Percentiles rank a stretch among this genome's conserved stretches.
Conservation (phyloP, 345 rosid genomes). For the Jatropha curcas region DNA sequence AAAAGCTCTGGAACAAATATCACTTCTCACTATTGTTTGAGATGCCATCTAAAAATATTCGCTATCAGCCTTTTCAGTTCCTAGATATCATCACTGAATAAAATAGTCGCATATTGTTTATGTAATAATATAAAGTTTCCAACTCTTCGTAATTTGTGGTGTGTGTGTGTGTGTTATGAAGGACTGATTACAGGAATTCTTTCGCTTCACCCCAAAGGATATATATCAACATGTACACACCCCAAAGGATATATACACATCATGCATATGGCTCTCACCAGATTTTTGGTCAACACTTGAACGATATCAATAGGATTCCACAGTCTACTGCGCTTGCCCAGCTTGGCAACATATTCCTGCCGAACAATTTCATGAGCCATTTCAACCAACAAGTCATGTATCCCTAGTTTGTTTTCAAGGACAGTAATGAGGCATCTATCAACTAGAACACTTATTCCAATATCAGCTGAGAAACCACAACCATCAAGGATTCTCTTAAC, state of each 20-base stretch:
- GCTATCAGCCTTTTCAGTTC: conserved; percentile 2
- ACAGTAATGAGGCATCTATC: background rate
- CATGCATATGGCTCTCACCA: background rate
- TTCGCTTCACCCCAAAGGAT: no score
- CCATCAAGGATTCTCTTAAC: background rate
- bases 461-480: no score
- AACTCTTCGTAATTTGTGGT: no score
- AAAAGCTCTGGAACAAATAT: background rate
- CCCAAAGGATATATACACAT: no score
- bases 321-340: background rate
- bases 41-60: background rate
- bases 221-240: no score
- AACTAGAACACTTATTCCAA: background rate
- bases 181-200: no score
- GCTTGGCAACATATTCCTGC: background rate
- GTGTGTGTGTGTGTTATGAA: no score
- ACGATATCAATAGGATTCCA: background rate
- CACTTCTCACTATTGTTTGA: background rate
- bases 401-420: background rate
- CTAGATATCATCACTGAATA: background rate
- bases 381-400: conserved; percentile 2
- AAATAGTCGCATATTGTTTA: background rate
- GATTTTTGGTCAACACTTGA: background rate
- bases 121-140: background rate
- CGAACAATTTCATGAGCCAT: conserved; percentile 5